Conservation (phyloP, 2,329 filamentous ascomycete genomes). For the Davidsoniella neocaledoniae region DNA sequence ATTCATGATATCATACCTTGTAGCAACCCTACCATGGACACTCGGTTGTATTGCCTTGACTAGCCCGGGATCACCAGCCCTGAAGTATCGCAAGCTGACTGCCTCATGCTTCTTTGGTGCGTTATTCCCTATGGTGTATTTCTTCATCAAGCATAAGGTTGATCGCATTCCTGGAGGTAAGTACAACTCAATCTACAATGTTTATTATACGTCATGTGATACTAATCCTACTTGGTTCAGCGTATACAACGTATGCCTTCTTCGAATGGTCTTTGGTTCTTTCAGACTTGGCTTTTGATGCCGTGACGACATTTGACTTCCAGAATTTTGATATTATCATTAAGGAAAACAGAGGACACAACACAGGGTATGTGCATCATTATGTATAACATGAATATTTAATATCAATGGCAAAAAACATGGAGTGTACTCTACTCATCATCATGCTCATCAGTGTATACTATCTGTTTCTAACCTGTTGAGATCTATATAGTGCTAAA, state of each 20-base stretch:
- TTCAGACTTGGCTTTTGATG: slow-evolving; percentile 92
- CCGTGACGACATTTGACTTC: slow-evolving; percentile 86
- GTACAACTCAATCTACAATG: slow-evolving; percentile 17
- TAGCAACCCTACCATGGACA: slow-evolving; percentile 91
- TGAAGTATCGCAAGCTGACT: slow-evolving; percentile 79
- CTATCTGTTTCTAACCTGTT: slow-evolving; percentile 14
- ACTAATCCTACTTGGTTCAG: slow-evolving; percentile 28
- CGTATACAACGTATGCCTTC: slow-evolving; percentile 93
- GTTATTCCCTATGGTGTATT: slow-evolving; percentile 80
- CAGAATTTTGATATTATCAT: slow-evolving; percentile 72
- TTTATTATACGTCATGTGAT: background rate
- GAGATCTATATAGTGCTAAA: slow-evolving; percentile 8
- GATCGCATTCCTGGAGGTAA: slow-evolving; percentile 83
- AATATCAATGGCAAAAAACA: no score
- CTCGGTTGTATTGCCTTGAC: slow-evolving; percentile 76
- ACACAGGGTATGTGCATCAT: slow-evolving; percentile 96
- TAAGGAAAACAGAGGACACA: slow-evolving; percentile 73
- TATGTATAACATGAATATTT: slow-evolving; percentile 39
- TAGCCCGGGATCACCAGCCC: slow-evolving; percentile 62
- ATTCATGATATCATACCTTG: slow-evolving; percentile 96
- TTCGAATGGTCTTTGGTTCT: slow-evolving; percentile 95
- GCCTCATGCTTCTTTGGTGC: slow-evolving; percentile 78
- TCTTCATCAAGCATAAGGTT: slow-evolving; percentile 97
- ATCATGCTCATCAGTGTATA: no score
- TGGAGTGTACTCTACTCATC: background rate